Percentiles rank a stretch among this genome's conserved stretches.
Conservation (phyloP, 306 rosid species). For the Cicer pinnatifidum region DNA sequence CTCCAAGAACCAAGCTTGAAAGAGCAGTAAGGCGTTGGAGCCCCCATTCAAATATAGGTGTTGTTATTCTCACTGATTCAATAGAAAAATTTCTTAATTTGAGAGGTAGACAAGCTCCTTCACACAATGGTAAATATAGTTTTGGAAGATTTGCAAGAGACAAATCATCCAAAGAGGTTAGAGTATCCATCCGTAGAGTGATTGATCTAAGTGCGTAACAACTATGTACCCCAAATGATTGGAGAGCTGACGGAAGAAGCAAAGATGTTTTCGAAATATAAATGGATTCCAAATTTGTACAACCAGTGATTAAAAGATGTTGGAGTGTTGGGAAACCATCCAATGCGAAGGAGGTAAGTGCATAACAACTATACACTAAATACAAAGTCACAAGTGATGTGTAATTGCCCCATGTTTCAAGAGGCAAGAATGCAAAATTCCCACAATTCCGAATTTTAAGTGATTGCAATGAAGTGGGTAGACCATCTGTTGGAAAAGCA, state of each 20-base stretch:
- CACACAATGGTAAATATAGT: not conserved
- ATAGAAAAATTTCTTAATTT: not conserved
- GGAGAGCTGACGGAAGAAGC: not conserved
- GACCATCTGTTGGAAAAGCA: conserved; percentile 3
- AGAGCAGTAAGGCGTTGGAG: not conserved
- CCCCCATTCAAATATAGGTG: not conserved
- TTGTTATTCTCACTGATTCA: not conserved
- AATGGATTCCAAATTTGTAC: not conserved
- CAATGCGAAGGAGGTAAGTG: not conserved
- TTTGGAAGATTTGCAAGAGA: not conserved
- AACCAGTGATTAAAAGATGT: not conserved
- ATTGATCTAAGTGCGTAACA: not conserved
- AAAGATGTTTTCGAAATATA: not conserved
- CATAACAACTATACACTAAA: not conserved
- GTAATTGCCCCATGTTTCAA: conserved; percentile 23
- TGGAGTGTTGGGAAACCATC: not conserved
- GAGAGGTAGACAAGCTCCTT: conserved; percentile 2
- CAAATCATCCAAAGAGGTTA: not conserved
- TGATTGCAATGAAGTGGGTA: conserved; percentile 7
- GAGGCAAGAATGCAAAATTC: conserved; percentile 9
- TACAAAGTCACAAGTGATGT: conserved; percentile 3
- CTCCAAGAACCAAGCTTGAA: fast-evolving
- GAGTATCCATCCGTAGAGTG: not conserved
- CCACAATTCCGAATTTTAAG: not conserved
- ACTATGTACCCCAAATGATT: not conserved